Evolutionary conservation across 768 basidiomycete species (phyloP), one percentile per base, ranked within the genome.

Genomic region (Termitomyces sp.): DNA sequence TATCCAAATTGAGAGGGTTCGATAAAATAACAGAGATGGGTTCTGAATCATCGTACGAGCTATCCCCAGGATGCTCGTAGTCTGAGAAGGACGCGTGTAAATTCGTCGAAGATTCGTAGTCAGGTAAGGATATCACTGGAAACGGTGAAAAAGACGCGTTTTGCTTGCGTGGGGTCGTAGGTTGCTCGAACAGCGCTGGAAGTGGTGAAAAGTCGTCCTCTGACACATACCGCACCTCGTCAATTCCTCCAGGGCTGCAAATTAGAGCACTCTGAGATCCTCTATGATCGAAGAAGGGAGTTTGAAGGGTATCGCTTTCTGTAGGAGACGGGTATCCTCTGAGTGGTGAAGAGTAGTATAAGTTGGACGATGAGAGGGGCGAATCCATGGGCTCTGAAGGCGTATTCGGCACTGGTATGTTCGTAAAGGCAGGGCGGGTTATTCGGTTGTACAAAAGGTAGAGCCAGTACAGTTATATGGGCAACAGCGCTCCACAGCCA

Each of bases 291-390:
- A 71, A 66, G 55, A 69, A 68, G 31, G 75, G 76, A 35, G 74
- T 76, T 57, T 73, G 68, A 50, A 76, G 64, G 52, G 68, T 64
- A 65, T 76, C 72, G 63, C 73, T 74, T 63, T 76, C 75, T 52
- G 72, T 46, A 16, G 65, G 66, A 32, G 65, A 65, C n/a, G 66
- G 59, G 63, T 69, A 71, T 49, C 64, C 68, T 51, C 43, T 48
- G 52, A 65, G 52, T 16, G 63, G 64, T 23, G 63, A 61, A 46
- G 67, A 62, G 61, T 68, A 71, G 38, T 62, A 63, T 52, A 61
- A 63, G 35, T 56, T 61, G 23, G 63, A 62, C 36, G 73, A 71
- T 38, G 73, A 74, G 55, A 68, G 65, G 59, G 65, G 64, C 27
- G 66, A 66, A 56, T 60, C 62, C 41, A 64, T 56, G 44, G 64